Percentiles rank a stretch among this genome's conserved stretches.
Conservation (phyloP, 495 filamentous ascomycete genomes). For the Platismatia glauca region DNA sequence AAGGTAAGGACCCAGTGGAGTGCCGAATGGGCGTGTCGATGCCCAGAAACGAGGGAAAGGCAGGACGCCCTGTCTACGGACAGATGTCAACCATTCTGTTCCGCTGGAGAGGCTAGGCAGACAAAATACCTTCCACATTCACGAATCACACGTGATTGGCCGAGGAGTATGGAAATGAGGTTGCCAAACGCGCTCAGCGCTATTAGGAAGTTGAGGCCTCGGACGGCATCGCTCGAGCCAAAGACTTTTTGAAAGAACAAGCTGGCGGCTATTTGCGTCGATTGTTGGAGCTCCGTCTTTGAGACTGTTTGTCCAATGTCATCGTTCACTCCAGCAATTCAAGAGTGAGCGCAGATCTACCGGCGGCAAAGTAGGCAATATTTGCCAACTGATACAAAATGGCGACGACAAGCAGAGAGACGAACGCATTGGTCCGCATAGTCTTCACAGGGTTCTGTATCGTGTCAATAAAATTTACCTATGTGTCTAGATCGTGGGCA, state of each 20-base stretch:
- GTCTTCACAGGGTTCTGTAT: slow-evolving; percentile 47
- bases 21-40: slow-evolving; percentile 54
- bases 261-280: slow-evolving; percentile 46
- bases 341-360: not conserved
- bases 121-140: not conserved
- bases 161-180: slow-evolving; percentile 47
- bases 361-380: slow-evolving; percentile 53
- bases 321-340: not conserved
- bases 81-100: slow-evolving; percentile 15
- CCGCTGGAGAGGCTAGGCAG: slow-evolving; percentile 44
- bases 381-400: slow-evolving; percentile 53
- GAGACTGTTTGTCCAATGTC: slow-evolving; percentile 24
- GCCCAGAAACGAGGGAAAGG: slow-evolving; percentile 57
- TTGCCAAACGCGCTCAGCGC: slow-evolving; percentile 57
- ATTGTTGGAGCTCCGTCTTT: slow-evolving; percentile 42
- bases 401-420: slow-evolving; percentile 43
- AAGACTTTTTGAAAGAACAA: slow-evolving; percentile 56
- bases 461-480: not conserved
- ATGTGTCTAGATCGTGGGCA: not conserved
- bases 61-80: slow-evolving; percentile 52
- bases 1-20: slow-evolving; percentile 49
- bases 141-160: slow-evolving; percentile 31
- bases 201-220: slow-evolving; percentile 53
- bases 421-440: slow-evolving; percentile 41
- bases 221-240: slow-evolving; percentile 40